phyloP scores from a whole-genome alignment of 345 rosid species.

The Salix udensis region DNA sequence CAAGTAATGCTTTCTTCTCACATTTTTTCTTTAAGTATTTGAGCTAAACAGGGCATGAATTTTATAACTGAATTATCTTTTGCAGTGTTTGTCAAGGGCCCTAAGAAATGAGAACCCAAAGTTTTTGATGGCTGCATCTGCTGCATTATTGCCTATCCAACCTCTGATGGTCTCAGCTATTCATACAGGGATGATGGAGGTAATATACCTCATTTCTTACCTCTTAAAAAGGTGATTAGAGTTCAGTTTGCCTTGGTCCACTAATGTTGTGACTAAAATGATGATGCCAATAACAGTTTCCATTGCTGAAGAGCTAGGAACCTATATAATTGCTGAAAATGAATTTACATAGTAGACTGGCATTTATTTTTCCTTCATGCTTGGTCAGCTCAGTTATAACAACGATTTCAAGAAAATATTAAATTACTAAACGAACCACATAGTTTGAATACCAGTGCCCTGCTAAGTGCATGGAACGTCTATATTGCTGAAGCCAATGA shows the following conservation, averaged over 20 bases:
- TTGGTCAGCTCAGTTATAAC: not conserved
- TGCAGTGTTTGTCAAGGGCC: slow-evolving; percentile 86
- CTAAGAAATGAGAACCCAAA: slow-evolving; percentile 85
- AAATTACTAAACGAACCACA: not conserved
- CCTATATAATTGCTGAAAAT: not conserved
- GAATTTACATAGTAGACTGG: not conserved
- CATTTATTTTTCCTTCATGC: not conserved
- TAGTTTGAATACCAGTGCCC: not conserved
- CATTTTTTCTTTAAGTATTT: not conserved
- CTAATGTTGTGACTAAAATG: not conserved
- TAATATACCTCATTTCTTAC: slow-evolving; percentile 18
- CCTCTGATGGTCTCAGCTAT: slow-evolving; percentile 91
- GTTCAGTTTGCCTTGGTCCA: not conserved
- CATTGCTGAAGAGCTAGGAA: not conserved
- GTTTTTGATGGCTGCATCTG: slow-evolving; percentile 92
- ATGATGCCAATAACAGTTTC: not conserved
- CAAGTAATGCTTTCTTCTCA: not conserved
- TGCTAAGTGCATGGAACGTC: not conserved
- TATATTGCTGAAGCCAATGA: not conserved
- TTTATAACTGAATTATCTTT: not conserved
- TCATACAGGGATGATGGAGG: slow-evolving; percentile 98
- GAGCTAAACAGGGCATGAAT: slow-evolving; percentile 3
- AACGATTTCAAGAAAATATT: not conserved
- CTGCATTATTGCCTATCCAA: slow-evolving; percentile 71
- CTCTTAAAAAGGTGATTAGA: not conserved